Evolutionary conservation across 495 filamentous ascomycete species (phyloP), one percentile per base, ranked within the genome.

Genomic region (Sporormia fimetaria): DNA sequence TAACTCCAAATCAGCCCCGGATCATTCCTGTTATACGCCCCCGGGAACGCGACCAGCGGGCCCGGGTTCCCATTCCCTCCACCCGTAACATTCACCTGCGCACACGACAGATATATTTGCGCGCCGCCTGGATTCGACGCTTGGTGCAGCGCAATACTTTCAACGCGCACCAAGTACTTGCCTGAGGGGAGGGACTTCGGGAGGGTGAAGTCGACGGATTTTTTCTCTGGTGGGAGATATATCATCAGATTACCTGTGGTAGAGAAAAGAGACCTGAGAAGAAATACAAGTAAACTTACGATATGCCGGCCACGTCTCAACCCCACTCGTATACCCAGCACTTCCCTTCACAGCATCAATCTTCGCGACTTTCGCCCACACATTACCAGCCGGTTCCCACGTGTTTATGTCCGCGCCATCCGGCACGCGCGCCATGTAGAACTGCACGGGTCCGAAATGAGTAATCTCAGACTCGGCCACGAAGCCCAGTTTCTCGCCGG

Each of bases 121-220:
- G 57, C 46, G 23, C 42, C 47, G 5, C 57, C 57, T 1, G 24
- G 23, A n/a, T 17, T 38, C 18, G 23, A 21, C 9, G 52, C 55
- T 21, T 37, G 61, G 49, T 73, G 69, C 40, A 73, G 52, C 8
- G 70, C 73, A n/a, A 79, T 66, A 14, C 68, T 67, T 53, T 79
- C 74, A 37, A 72, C 70, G 3, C 76, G 67, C 35, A 79, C 60
- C 36, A 80, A 69, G 44, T 80, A 80, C 40, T 78, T 69, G 36
- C 76, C 76, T 32, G 57, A 59, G 0, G 67, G 62, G 47, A 75
- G 62, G 37, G 61, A 63, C 45, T 62, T 60, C 10, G 74, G 74
- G 45, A 80, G 70, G 29, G 61, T 70, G 58, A 63, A 67, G 11
- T 37, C 31, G 28, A 49, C 45, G 26, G 8, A 24, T 0, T 15